Base-by-base conservation (phyloP, 1,139 yeast genomes). In the Zygoascus meyerae region DNA sequence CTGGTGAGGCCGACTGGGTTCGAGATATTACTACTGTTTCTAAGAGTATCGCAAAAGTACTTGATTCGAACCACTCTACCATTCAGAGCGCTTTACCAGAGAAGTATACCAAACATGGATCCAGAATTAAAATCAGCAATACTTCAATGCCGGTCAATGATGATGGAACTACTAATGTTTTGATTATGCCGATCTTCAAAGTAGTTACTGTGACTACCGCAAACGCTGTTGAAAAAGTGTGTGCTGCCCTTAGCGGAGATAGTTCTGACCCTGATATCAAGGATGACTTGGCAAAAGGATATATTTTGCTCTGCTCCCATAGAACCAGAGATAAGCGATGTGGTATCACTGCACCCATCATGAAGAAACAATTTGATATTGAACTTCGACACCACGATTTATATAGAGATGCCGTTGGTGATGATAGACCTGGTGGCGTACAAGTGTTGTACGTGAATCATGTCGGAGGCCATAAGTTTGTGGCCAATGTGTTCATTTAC, bases 381-480 rank as follows among this genome's bases (percentile, higher is more conserved):
- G 76, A 83, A 56, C 69, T 89, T 36, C 72, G 94, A 43, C 86
- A 84, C 12, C 69, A 75, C 37, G 92, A 81, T 2, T 67, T 84
- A 21, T 78, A 78, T 56, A 74, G 97, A 57, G 97, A 90, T 63
- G 82, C 86, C 4, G 95, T 86, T 60, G 69, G 65, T 45, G 69
- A 65, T 45, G 73, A 71, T 41, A 72, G 90, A 45, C 80, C 86
- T 0, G 81, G 74, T 34, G 97, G 97, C 2, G 85, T 83, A 1
- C 68, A 71, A 10, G 86, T 89, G 2, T 71, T 75, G 2, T 87
- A 66, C 57, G 74, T 85, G 17, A 87, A 86, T 60, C 98, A 92
- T 64, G 83, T 92, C 29, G 98, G 98, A 2, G 97, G 97, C 2
- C 98, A 92, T 66, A 92, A 92, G 56, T 92, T 72, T 64, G 86